Conservation (phyloP, 768 basidiomycete genomes). For the Hemileccinum rubropunctum region DNA sequence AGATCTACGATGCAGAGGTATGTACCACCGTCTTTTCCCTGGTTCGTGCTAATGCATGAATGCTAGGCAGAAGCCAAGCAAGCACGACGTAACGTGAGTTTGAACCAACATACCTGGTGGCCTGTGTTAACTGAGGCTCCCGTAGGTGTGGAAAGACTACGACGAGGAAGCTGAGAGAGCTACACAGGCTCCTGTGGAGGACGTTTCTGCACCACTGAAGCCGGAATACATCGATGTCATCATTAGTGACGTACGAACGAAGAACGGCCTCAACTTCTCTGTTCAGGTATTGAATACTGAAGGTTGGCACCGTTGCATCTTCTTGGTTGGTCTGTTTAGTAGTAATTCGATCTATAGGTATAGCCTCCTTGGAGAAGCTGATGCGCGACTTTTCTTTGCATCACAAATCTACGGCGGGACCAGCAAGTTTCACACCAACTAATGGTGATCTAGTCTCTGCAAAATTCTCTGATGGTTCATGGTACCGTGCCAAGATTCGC, state of each 20-base stretch:
- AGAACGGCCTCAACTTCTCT: conserved; percentile 80
- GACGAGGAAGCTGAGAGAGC: conserved; percentile 68
- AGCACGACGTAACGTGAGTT: conserved; percentile 69
- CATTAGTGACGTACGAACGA: conserved; percentile 79
- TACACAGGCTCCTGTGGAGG: conserved; percentile 45
- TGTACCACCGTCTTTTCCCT: conserved; percentile 12
- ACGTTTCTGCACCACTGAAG: conserved; percentile 55
- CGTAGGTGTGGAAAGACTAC: conserved; percentile 83
- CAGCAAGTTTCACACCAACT: conserved; percentile 74
- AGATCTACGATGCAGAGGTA: conserved; percentile 84
- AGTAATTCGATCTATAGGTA: conserved; percentile 49
- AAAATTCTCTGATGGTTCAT: conserved; percentile 89
- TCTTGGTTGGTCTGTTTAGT: background rate
- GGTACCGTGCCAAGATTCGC: conserved; percentile 95
- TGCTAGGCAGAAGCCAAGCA: conserved; percentile 78
- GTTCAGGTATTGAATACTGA: conserved; percentile 92
- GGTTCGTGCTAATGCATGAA: conserved; percentile 3
- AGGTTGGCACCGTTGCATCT: conserved; percentile 44
- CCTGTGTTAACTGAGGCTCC: background rate
- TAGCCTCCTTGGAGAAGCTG: conserved; percentile 86
- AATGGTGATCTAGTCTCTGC: conserved; percentile 91
- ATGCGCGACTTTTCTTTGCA: conserved; percentile 92
- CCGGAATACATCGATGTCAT: conserved; percentile 91
- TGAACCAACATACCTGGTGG: background rate
- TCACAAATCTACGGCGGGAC: conserved; percentile 63